Percentiles rank a stretch among this genome's conserved stretches.
Evolutionary conservation across 257 asterid species (phyloP).

Genomic region (Primulina huaijiensis): DNA sequence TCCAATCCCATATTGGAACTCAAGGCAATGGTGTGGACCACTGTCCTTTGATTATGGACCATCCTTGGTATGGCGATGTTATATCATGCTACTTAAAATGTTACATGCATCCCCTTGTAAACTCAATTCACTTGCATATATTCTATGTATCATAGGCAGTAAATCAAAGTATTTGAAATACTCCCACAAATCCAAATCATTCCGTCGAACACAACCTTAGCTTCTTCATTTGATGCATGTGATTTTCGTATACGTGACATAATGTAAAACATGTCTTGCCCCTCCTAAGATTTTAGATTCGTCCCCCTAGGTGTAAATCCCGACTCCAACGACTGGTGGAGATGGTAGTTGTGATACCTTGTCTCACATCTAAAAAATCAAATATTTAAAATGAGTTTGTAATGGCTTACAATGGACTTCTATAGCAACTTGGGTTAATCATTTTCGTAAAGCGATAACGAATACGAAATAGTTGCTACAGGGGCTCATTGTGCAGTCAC

Average conservation of each 20-base stretch:
- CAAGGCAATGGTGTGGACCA: slow-evolving; percentile 49
- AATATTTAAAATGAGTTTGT: too few relatives aligned
- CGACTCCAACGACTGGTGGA: not conserved
- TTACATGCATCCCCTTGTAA: not conserved
- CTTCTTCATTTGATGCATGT: not conserved
- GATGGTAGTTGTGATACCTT: not conserved
- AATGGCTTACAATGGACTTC: too few relatives aligned
- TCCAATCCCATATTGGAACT: slow-evolving; percentile 37
- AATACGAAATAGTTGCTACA: too few relatives aligned
- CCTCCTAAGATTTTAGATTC: not conserved
- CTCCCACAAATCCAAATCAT: too few relatives aligned
- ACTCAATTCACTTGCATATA: not conserved
- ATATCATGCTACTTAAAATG: slow-evolving; percentile 22
- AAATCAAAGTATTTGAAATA: too few relatives aligned
- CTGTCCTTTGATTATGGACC: slow-evolving; percentile 45
- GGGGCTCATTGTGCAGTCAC: too few relatives aligned
- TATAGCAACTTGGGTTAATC: too few relatives aligned
- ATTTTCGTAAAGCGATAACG: too few relatives aligned
- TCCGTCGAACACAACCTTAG: too few relatives aligned
- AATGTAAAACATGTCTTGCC: not conserved
- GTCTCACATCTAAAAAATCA: too few relatives aligned
- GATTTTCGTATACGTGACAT: not conserved
- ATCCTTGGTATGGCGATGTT: slow-evolving; percentile 29
- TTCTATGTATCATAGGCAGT: not conserved
- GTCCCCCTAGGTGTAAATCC: not conserved